These are phyloP conservation scores for Eucommia ulmoides DNA, from an alignment of 257 asterid species.

Conservation along the genomic window DNA sequence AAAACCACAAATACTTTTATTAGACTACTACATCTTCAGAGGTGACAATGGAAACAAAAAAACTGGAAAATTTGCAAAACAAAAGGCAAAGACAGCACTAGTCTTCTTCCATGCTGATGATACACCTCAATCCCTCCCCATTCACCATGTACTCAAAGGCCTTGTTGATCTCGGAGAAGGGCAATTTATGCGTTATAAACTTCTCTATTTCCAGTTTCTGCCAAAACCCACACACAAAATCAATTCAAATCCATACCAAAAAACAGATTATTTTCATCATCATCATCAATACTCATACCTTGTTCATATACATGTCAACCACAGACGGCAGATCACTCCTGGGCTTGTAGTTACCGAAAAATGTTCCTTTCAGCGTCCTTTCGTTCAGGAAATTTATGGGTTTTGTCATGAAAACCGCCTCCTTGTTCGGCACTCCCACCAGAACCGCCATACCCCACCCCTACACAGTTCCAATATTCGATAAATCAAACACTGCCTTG, in stretches of 20 bases:
- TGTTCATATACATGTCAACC: constrained; percentile 36
- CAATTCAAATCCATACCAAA: too few relatives aligned
- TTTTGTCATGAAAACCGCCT: constrained; percentile 32
- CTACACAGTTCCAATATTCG: constrained; percentile 10
- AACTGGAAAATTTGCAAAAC: too few relatives aligned
- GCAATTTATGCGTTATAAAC: constrained; percentile 43
- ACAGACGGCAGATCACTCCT: constrained; percentile 34
- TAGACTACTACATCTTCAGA: too few relatives aligned
- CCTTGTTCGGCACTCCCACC: constrained; percentile 45
- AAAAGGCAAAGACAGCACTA: too few relatives aligned
- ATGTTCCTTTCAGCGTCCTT: constrained; percentile 39
- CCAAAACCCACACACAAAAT: too few relatives aligned
- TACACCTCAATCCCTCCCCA: constrained; percentile 47
- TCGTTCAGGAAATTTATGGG: too few relatives aligned
- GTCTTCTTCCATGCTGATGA: constrained; percentile 41
- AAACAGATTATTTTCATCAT: too few relatives aligned
- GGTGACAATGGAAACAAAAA: too few relatives aligned
- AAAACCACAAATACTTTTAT: too few relatives aligned
- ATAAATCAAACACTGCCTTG: too few relatives aligned
- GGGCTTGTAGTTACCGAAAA: constrained; percentile 45
- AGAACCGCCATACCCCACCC: constrained; percentile 60
- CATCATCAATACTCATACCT: too few relatives aligned
- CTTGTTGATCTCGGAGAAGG: constrained; percentile 54
- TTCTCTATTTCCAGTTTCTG: constrained; percentile 46
- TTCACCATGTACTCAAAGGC: constrained; percentile 44